These are phyloP conservation scores for Oidiodendron maius DNA, from an alignment of 495 filamentous ascomycete genomes.

Conservation along the genomic window DNA sequence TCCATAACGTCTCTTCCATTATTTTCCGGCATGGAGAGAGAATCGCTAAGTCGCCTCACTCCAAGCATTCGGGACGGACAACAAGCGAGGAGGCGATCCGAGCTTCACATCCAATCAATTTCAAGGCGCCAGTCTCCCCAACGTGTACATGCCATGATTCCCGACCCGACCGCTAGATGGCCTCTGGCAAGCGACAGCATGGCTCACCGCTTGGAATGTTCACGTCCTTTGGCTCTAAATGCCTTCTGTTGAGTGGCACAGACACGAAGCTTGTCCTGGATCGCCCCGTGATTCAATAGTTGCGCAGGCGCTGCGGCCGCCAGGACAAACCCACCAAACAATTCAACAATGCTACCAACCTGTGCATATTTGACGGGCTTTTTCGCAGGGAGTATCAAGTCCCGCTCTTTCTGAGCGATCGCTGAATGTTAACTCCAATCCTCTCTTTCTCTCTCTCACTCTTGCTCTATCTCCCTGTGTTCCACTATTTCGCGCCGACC, in stretches of 20 bases:
- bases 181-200: background rate
- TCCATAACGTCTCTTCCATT: background rate
- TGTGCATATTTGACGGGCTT: background rate
- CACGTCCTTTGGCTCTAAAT: too few relatives aligned
- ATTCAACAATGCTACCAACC: background rate
- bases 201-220: background rate
- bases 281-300: background rate
- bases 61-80: too few relatives aligned
- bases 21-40: too few relatives aligned
- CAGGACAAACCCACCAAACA: background rate
- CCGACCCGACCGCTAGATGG: too few relatives aligned
- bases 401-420: background rate
- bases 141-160: too few relatives aligned
- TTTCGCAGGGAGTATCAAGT: background rate
- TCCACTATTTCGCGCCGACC: too few relatives aligned
- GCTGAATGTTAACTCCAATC: background rate
- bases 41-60: too few relatives aligned
- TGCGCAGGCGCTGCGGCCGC: background rate
- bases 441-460: background rate
- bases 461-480: too few relatives aligned
- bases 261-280: background rate
- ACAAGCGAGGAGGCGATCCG: background rate
- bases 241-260: background rate
- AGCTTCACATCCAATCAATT: background rate
- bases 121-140: too few relatives aligned